Evolutionary conservation across 805 yeast species (phyloP), one percentile per base, ranked within the genome.

Genomic region (Metschnikowia santaceciliae): DNA sequence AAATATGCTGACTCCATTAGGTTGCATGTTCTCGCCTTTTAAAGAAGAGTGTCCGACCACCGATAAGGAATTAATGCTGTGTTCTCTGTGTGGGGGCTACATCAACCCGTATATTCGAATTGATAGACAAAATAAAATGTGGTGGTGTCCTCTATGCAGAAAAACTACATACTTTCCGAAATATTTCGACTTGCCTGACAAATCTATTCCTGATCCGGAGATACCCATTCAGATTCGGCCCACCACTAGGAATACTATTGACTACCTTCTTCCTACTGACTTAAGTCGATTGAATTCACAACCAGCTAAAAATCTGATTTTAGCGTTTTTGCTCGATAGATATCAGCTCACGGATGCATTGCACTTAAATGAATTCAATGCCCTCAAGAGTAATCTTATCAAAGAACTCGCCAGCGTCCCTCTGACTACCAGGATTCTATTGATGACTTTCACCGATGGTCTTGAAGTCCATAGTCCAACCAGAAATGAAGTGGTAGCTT

Each of bases 141-240:
- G 77, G 76, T 63, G 68, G 69, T 72, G 77, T 50, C 74, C 73
- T 0, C 60, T 68, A 37, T 72, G 77, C 50, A 59, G 56, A 13
- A 58, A 61, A 36, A 56, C 57, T 32, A 57, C 60, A 2, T 50
- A 37, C 22, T 47, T 71, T 4, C 69, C 74, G 2, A 42, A 49
- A 1, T 54, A 50, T 6, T 63, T 55, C 17, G 37, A 22, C 3
- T 39, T 63, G 15, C 60, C 52, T 3, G 48, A 42, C n/a, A 53
- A 46, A n/a, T 48, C 52, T 2, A 30, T 43, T 23, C 66, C 59
- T 3, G 57, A 56, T 17, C 52, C 56, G 4, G 64, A 63, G 8
- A 65, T 69, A 60, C 72, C 71, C 0, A 49, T 62, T 5, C 67
- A 67, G 32, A 56, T 67, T 17, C 57, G 65, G 13, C 67, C 59